Base-by-base conservation (phyloP, 192 early-diverging fungal genomes). In the Oehlia diaphana region DNA sequence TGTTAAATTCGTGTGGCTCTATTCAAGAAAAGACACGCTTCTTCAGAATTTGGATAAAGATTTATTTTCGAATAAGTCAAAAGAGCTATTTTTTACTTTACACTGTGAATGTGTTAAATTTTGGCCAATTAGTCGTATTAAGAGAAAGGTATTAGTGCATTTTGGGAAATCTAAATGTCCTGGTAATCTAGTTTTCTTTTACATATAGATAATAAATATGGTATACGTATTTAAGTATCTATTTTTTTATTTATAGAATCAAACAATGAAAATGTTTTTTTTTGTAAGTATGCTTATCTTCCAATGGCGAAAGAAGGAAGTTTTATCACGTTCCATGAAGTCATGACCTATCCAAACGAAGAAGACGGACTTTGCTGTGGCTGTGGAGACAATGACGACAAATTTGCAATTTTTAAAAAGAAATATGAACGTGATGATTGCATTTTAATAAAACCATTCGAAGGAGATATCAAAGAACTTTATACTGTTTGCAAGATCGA, bases 61-160 rank as follows among this genome's bases (percentile, higher is more conserved):
- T 53, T 28, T 21, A 1, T 8, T 23, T 37, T 13, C 65, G 5
- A 61, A 78, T n/a, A 62, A 61, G 4, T 35, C 23, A 35, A 63
- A 63, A 68, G 76, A 78, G 58, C 42, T 78, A 50, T 78, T 78
- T 68, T 69, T 78, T 39, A 53, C 76, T 9, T 42, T 21, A 19
- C 64, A 78, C 47, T 66, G 76, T 35, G 76, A 78, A 68, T 78
- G 76, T 35, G 8, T 50, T 3, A 44, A 44, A 69, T n/a, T 10
- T 37, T n/a, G 28, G 65, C 23, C 42, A 31, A 14, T 68, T 53
- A 28, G 31, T 39, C 28, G 16, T 19, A 78, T 78, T n/a, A 68
- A 65, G 12, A 16, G 76, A 5, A 78, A 78, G 26, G 47, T 78
- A 14, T 16, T 26, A 33, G 76, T 78, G 23, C 16, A 68, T 14